phyloP scores from a whole-genome alignment of 2,329 filamentous ascomycete species.

The Diaporthe sp. region DNA sequence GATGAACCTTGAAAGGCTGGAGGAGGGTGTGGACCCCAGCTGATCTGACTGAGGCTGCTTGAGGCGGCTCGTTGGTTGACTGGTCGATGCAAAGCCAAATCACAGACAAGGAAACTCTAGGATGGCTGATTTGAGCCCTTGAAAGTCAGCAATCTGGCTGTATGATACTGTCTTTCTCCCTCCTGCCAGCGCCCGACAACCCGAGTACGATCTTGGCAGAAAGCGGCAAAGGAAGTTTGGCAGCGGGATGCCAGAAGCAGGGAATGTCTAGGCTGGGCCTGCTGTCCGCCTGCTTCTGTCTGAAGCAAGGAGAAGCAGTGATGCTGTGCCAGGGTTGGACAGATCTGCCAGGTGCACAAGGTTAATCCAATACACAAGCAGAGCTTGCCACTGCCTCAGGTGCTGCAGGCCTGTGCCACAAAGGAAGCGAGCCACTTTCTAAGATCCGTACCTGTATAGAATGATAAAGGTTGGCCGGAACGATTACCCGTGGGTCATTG shows the following conservation, averaged over 20 bases:
- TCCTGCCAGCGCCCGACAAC: conserved; percentile 23
- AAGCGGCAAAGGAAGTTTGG: conserved; percentile 24
- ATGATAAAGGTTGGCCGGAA: conserved; percentile 18
- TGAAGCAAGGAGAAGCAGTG: conserved; percentile 31
- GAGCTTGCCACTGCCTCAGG: conserved; percentile 37
- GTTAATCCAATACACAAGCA: conserved; percentile 24
- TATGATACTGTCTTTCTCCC: conserved; percentile 22
- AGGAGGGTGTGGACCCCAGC: conserved; percentile 31
- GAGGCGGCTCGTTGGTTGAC: conserved; percentile 28
- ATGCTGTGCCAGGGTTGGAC: conserved; percentile 36
- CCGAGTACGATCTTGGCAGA: conserved; percentile 20
- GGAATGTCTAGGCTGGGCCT: conserved; percentile 33
- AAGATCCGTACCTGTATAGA: conserved; percentile 27
- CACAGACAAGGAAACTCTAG: conserved; percentile 37
- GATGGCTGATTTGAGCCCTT: conserved; percentile 31
- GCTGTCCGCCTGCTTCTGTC: conserved; percentile 9
- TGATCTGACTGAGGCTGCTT: conserved; percentile 33
- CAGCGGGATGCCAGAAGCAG: conserved; percentile 16
- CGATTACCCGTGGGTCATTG: conserved; percentile 23
- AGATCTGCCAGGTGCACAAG: conserved; percentile 26
- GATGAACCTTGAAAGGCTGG: conserved; percentile 31
- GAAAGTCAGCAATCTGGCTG: conserved; percentile 24
- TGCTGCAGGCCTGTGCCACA: conserved; percentile 39
- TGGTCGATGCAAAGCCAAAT: conserved; percentile 37
- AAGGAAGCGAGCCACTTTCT: conserved; percentile 34